Evolutionary conservation across 345 rosid species (phyloP).

Genomic region (Psidium guajava): DNA sequence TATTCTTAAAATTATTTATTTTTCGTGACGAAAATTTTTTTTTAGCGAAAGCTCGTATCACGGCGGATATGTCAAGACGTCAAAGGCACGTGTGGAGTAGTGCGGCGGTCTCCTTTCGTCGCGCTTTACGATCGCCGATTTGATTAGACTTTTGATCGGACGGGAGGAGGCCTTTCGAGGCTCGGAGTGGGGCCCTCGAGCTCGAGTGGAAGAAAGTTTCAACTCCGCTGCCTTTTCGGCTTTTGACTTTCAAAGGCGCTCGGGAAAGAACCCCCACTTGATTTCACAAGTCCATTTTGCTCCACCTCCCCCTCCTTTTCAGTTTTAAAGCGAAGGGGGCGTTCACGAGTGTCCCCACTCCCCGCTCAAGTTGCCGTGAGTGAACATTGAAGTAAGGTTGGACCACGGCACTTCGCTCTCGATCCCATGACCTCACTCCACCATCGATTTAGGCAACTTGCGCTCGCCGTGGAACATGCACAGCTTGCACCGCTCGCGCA

Average conservation of each 20-base stretch:
- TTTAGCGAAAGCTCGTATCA: no score
- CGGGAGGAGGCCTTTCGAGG: background rate
- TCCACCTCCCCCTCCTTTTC: background rate
- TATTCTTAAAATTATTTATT: no score
- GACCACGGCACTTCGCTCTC: background rate
- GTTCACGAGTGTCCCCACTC: background rate
- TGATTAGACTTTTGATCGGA: background rate
- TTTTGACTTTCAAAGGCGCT: background rate
- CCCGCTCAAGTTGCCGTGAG: background rate
- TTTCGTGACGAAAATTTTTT: background rate
- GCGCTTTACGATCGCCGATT: background rate
- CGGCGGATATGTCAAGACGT: accelerated
- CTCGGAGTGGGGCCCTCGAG: background rate
- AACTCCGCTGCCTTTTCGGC: background rate
- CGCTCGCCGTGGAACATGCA: background rate
- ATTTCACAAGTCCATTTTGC: background rate
- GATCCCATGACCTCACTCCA: background rate
- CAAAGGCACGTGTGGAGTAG: background rate
- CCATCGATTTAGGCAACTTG: background rate
- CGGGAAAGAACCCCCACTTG: background rate
- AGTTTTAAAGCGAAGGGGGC: background rate
- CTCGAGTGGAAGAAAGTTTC: background rate
- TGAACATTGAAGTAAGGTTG: background rate
- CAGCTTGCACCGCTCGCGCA: background rate
- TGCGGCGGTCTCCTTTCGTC: background rate